Conservation (phyloP, 768 basidiomycete genomes). For the Trametes cinnabarina region DNA sequence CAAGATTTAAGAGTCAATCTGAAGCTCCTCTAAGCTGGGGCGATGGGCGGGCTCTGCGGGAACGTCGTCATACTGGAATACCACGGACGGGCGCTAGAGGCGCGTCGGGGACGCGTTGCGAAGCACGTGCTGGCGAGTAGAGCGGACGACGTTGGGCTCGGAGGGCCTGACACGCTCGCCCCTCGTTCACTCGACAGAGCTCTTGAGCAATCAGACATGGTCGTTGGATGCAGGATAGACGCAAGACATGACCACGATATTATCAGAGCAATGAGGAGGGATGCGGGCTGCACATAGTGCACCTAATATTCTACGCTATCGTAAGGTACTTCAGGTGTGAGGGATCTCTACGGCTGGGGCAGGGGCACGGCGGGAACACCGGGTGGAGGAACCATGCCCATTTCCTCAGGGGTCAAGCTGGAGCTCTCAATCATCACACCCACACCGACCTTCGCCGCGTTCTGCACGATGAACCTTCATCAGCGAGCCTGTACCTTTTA, state of each 20-base stretch:
- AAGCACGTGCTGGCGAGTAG: neutral
- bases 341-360: slow-evolving; percentile 14
- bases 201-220: no score
- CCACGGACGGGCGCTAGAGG: neutral
- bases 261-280: slow-evolving; percentile 22
- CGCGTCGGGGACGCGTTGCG: neutral
- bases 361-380: slow-evolving; percentile 18
- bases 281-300: slow-evolving; percentile 8
- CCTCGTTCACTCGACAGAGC: no score
- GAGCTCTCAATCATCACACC: slow-evolving; percentile 97
- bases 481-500: no score
- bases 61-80: neutral
- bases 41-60: neutral
- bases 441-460: slow-evolving; percentile 90
- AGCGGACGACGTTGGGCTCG: no score
- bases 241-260: slow-evolving; percentile 16
- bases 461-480: slow-evolving; percentile 44
- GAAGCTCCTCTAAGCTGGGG: no score
- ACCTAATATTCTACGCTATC: slow-evolving; percentile 20
- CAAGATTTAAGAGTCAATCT: neutral
- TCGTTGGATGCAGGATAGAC: slow-evolving; percentile 1
- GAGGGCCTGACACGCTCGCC: no score
- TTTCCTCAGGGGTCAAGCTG: slow-evolving; percentile 78
- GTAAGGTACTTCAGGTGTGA: slow-evolving; percentile 14
- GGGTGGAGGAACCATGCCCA: slow-evolving; percentile 43